phyloP scores from a whole-genome alignment of 306 rosid species.

The Corylus avellana region DNA sequence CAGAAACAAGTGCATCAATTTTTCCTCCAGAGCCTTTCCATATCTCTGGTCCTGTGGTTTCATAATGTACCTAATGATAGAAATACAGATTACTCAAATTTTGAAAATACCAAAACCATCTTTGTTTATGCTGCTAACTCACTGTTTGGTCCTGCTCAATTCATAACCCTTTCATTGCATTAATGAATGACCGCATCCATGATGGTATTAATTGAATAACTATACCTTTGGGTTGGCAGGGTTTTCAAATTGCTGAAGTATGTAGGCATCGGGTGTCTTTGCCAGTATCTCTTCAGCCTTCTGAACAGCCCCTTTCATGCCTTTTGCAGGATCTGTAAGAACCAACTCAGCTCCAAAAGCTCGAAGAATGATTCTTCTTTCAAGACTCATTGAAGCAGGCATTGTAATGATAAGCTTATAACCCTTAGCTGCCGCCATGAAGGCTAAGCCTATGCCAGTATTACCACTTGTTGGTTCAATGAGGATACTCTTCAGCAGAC shows the following conservation, averaged over 20 bases:
- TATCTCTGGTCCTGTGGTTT: constrained; percentile 88
- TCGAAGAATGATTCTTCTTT: constrained; percentile 69
- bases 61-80: constrained; percentile 61
- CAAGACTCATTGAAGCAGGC: constrained; percentile 90
- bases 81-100: constrained; percentile 15
- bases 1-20: constrained; percentile 67
- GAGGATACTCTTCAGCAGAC: constrained; percentile 60
- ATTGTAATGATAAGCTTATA: constrained; percentile 73
- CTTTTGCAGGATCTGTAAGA: constrained; percentile 73
- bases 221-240: constrained; percentile 86
- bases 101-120: constrained; percentile 8
- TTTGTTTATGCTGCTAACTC: not conserved
- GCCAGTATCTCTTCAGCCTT: constrained; percentile 83
- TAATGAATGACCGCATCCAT: not conserved
- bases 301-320: constrained; percentile 84
- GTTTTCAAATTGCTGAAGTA: constrained; percentile 82
- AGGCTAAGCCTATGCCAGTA: constrained; percentile 80
- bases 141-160: not conserved
- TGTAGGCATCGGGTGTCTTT: constrained; percentile 70
- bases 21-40: constrained; percentile 76
- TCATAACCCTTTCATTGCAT: not conserved
- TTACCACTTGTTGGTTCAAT: constrained; percentile 82
- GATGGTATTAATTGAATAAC: constrained; percentile 5
- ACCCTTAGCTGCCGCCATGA: constrained; percentile 79
- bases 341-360: constrained; percentile 84